A percentile compares a stretch with the other conserved stretches of the same genome.
Evolutionary conservation across 305 asterid genomes (phyloP).

Genomic region (Fraxinus albicans): DNA sequence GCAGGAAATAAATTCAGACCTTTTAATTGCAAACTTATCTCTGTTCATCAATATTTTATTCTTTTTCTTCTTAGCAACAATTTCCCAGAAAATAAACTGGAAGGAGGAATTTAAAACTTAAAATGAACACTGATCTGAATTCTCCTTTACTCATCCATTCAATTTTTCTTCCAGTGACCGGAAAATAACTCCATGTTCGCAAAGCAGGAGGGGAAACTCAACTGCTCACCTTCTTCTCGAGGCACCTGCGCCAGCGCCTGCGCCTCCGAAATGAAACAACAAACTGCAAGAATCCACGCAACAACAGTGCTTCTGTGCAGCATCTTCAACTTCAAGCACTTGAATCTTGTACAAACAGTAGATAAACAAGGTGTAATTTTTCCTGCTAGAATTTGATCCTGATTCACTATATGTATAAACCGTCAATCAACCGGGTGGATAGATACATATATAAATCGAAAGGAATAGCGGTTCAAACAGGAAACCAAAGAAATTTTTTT

Average conservation of each 20-base stretch:
- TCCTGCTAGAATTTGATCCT: background rate
- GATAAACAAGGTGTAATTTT: background rate
- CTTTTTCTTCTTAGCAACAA: background rate
- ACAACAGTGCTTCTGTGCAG: conserved; percentile 18
- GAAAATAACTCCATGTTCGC: background rate
- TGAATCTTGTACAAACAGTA: background rate
- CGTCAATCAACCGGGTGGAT: background rate
- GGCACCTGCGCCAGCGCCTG: conserved; percentile 31
- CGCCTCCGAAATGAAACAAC: conserved; percentile 27
- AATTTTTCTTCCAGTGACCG: background rate
- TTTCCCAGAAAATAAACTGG: background rate
- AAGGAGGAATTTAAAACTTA: background rate
- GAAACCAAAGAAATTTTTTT: background rate
- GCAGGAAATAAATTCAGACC: background rate
- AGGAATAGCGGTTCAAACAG: background rate
- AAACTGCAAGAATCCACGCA: conserved; percentile 34
- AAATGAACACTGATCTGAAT: background rate
- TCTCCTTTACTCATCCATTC: background rate
- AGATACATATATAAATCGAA: background rate
- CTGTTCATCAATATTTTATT: background rate
- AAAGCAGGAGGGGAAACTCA: conserved; percentile 1
- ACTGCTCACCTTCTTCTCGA: conserved; percentile 45
- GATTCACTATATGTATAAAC: background rate
- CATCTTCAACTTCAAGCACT: conserved; percentile 32
- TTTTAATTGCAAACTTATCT: background rate